Percentiles rank a stretch among this genome's conserved stretches.
Evolutionary conservation across 495 filamentous ascomycete genomes (phyloP).

Genomic region (Letharia columbiana): DNA sequence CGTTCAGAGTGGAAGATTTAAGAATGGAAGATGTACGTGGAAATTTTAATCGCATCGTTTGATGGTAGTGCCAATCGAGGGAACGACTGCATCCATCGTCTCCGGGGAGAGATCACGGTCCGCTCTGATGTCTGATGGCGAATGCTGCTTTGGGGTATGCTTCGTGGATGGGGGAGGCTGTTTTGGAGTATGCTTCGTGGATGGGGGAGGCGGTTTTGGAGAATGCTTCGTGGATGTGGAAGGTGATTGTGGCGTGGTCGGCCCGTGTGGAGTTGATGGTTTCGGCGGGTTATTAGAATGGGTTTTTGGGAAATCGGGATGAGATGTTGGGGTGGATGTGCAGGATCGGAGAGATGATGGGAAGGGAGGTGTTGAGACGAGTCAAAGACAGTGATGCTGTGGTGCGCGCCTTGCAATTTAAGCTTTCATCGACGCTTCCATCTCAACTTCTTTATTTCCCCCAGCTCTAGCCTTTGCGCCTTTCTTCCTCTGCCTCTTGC

Average conservation of each 20-base stretch:
- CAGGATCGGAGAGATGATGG: no score
- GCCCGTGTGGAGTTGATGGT: not conserved
- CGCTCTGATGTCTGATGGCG: not conserved
- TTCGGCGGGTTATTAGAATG: not conserved
- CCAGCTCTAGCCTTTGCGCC: slow-evolving; percentile 41
- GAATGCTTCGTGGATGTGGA: not conserved
- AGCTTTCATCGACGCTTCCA: slow-evolving; percentile 20
- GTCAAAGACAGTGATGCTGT: no score
- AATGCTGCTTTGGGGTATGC: not conserved
- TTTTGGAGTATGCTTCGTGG: not conserved
- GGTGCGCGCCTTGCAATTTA: not conserved
- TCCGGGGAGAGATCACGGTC: not conserved
- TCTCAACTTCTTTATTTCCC: slow-evolving; percentile 41
- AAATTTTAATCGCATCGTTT: not conserved
- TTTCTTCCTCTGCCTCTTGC: slow-evolving; percentile 45
- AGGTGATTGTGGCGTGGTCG: not conserved
- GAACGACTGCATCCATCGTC: not conserved
- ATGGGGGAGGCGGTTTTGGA: not conserved
- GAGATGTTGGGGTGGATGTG: no score
- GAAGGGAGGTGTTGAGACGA: no score
- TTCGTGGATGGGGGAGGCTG: not conserved
- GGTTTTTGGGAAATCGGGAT: no score
- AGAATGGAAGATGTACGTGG: no score
- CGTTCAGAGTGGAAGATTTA: not conserved
- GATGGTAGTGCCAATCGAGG: not conserved